Conservation (phyloP, 2,329 filamentous ascomycete genomes). For the Chaetoscypha palmicola region DNA sequence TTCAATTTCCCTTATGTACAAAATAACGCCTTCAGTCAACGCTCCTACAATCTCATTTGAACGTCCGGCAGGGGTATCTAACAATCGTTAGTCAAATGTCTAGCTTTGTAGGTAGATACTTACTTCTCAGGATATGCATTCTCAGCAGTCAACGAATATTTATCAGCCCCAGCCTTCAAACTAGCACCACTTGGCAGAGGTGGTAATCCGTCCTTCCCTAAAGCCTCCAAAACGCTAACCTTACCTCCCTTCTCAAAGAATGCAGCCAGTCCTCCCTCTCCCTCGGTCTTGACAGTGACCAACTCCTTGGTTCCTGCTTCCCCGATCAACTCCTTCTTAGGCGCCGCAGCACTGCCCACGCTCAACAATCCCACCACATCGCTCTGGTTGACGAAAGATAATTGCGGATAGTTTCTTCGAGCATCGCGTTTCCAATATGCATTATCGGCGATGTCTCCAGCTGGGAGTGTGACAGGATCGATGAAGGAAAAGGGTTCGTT, state of each 20-base stretch:
- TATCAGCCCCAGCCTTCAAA: constrained; percentile 52
- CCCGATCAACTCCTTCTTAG: constrained; percentile 77
- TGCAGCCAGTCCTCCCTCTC: constrained; percentile 63
- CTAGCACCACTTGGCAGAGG: constrained; percentile 67
- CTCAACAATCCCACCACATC: constrained; percentile 80
- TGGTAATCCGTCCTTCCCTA: constrained; percentile 74
- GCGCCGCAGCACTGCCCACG: constrained; percentile 72
- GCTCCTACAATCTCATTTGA: constrained; percentile 39
- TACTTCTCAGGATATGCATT: constrained; percentile 65
- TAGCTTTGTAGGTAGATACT: constrained; percentile 33
- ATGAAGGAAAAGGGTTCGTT: constrained; percentile 66
- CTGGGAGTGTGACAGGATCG: constrained; percentile 78
- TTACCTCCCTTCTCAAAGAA: constrained; percentile 61
- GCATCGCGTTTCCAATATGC: constrained; percentile 93
- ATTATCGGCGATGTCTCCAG: constrained; percentile 83
- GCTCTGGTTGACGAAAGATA: constrained; percentile 73
- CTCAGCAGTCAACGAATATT: constrained; percentile 57
- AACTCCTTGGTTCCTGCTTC: constrained; percentile 67
- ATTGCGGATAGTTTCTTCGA: constrained; percentile 73
- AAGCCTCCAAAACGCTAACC: constrained; percentile 46
- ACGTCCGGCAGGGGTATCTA: constrained; percentile 59
- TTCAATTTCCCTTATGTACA: constrained; percentile 26
- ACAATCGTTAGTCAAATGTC: constrained; percentile 6
- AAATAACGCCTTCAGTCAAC: constrained; percentile 4
- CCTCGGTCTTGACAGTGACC: constrained; percentile 68